A percentile compares a stretch with the other conserved stretches of the same genome.
Conservation (phyloP, 1,284 basidiomycete genomes). For the Sanghuangporus baumii region DNA sequence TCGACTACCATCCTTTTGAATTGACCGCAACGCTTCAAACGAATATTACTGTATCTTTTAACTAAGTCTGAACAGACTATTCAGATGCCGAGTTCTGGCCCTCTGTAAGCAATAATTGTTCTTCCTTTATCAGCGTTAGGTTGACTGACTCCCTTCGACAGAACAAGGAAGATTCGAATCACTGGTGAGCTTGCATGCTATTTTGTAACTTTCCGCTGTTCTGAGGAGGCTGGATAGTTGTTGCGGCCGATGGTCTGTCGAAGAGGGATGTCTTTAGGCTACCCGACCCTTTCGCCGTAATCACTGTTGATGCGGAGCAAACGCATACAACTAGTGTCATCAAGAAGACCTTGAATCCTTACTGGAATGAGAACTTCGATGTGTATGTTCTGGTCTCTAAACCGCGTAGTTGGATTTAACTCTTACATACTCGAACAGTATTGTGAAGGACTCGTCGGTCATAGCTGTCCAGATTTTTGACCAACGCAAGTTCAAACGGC, state of each 20-base stretch:
- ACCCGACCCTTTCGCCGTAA: slow-evolving; percentile 91
- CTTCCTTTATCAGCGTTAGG: slow-evolving; percentile 14
- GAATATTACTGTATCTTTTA: not conserved
- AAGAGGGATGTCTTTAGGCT: slow-evolving; percentile 90
- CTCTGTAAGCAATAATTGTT: slow-evolving; percentile 8
- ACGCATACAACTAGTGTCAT: slow-evolving; percentile 90
- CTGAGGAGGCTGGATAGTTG: slow-evolving; percentile 46
- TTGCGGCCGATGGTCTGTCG: slow-evolving; percentile 83
- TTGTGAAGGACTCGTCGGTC: slow-evolving; percentile 86
- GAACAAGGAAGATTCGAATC: slow-evolving; percentile 55
- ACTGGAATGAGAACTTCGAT: slow-evolving; percentile 93
- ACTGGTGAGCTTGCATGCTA: slow-evolving; percentile 34
- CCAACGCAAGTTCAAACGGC: slow-evolving; percentile 94
- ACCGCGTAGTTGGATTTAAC: slow-evolving; percentile 11
- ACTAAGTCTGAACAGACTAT: not conserved
- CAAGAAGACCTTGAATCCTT: slow-evolving; percentile 86
- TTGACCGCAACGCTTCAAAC: not conserved
- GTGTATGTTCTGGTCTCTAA: slow-evolving; percentile 43
- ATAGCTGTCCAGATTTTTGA: slow-evolving; percentile 95
- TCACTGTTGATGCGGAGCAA: slow-evolving; percentile 92
- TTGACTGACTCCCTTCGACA: slow-evolving; percentile 20
- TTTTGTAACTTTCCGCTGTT: not conserved
- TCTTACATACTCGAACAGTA: slow-evolving; percentile 37
- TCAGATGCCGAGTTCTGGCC: slow-evolving; percentile 15
- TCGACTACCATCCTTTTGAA: not conserved